Conservation (phyloP, 345 rosid species). For the Euphorbia pulcherrima region DNA sequence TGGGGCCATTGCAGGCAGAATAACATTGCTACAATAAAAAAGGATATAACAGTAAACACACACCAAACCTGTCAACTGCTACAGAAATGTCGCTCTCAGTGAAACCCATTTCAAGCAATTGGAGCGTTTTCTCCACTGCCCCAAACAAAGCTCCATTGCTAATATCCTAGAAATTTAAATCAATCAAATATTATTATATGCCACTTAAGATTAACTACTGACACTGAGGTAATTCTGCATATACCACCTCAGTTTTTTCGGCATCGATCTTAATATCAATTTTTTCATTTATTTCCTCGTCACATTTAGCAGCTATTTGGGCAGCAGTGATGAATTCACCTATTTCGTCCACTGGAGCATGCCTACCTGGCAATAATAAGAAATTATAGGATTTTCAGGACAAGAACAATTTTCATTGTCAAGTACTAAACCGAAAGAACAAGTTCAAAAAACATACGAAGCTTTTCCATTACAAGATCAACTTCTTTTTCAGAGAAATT, state of each 20-base stretch:
- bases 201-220: no score
- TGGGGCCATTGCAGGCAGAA: not conserved
- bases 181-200: conserved; percentile 19
- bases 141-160: conserved; percentile 61
- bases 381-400: conserved; percentile 14
- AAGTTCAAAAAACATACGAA: no score
- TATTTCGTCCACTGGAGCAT: conserved; percentile 55
- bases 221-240: not conserved
- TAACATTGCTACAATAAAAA: conserved; percentile 6
- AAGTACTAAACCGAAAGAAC: not conserved
- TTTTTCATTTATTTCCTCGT: conserved; percentile 33
- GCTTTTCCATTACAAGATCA: conserved; percentile 68
- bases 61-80: conserved; percentile 81
- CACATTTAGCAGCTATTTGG: conserved; percentile 59
- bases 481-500: conserved; percentile 56
- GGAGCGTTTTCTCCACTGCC: conserved; percentile 80
- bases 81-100: conserved; percentile 73
- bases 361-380: conserved; percentile 43
- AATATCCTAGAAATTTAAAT: conserved; percentile 37
- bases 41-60: conserved; percentile 26
- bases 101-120: conserved; percentile 88
- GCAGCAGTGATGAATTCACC: conserved; percentile 83
- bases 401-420: not conserved
- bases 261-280: conserved; percentile 26
- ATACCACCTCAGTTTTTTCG: conserved; percentile 39